phyloP scores from a whole-genome alignment of 352 stramenopile genomes.

The Discostella stelligera region DNA sequence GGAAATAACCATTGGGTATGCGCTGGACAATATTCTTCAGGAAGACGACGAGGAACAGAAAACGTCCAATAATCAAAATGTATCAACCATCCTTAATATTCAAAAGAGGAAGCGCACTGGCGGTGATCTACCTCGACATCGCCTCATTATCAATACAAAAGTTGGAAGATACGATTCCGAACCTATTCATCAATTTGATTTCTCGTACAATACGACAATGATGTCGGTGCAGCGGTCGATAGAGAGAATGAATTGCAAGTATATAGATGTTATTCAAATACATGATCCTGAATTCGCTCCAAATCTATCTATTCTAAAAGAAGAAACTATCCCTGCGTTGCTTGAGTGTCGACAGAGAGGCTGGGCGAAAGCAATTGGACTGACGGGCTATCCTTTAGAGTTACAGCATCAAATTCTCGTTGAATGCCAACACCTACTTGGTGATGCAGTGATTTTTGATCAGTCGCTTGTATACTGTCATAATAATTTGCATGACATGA shows the following conservation, averaged over 20 bases:
- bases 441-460: constrained; percentile 65
- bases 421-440: constrained; percentile 25
- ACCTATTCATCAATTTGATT: constrained; percentile 83
- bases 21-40: constrained; percentile 60
- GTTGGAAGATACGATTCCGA: constrained; percentile 82
- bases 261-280: constrained; percentile 85
- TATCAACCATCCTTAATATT: neutral
- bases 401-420: constrained; percentile 80
- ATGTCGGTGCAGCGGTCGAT: constrained; percentile 77
- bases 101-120: constrained; percentile 31
- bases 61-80: constrained; percentile 3
- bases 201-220: constrained; percentile 79
- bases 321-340: constrained; percentile 82
- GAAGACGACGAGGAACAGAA: constrained; percentile 9
- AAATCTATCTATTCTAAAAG: constrained; percentile 66
- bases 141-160: constrained; percentile 84
- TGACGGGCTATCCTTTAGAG: constrained; percentile 85
- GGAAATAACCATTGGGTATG: constrained; percentile 84
- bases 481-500: constrained; percentile 79
- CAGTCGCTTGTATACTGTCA: constrained; percentile 80
- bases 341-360: constrained; percentile 65
- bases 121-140: constrained; percentile 43
- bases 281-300: constrained; percentile 86
- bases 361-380: constrained; percentile 75
- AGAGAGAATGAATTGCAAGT: constrained; percentile 74